Evolutionary conservation across 768 basidiomycete species (phyloP), one percentile per base, ranked within the genome.

Genomic region (Neoboletus magnificus): DNA sequence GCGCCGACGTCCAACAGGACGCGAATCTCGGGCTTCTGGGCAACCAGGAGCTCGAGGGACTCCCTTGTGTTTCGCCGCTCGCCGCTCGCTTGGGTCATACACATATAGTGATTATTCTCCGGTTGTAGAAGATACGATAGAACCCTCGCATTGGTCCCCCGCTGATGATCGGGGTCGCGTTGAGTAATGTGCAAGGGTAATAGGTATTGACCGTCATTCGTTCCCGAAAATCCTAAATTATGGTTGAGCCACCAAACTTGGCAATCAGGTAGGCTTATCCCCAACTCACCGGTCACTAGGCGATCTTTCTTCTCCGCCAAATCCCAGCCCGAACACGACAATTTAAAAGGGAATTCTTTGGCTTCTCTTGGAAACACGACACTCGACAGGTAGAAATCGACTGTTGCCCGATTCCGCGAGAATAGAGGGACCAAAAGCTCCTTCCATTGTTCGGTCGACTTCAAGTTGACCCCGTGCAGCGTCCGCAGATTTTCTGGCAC

Each of bases 211-310:
- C 66, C 66, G 36, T 76, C 74, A 20, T 76, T 76, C 1, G 74
- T 76, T 1, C 76, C 74, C 25, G 76, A 77, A 54, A 76, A 76
- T 9, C 74, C n/a, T n/a, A n/a, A n/a, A n/a, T n/a, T n/a, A n/a
- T n/a, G n/a, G n/a, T n/a, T n/a, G n/a, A n/a, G n/a, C 74, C n/a
- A 40, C 9, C 35, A 0, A 37, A 18, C 16, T 12, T 9, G 11
- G 25, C 2, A 2, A 4, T 36, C 9, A 0, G 2, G 3, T 5
- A n/a, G 3, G 3, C 1, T 22, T 5, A 48, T 62, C 15, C 6
- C n/a, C 18, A 49, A 22, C n/a, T n/a, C n/a, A n/a, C n/a, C n/a
- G n/a, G n/a, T n/a, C n/a, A n/a, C n/a, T n/a, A n/a, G n/a, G n/a
- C n/a, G n/a, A n/a, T n/a, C n/a, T n/a, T n/a, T n/a, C n/a, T n/a